Evolutionary conservation across 441 rosid species (phyloP).

Genomic region (Eruca vesicaria): DNA sequence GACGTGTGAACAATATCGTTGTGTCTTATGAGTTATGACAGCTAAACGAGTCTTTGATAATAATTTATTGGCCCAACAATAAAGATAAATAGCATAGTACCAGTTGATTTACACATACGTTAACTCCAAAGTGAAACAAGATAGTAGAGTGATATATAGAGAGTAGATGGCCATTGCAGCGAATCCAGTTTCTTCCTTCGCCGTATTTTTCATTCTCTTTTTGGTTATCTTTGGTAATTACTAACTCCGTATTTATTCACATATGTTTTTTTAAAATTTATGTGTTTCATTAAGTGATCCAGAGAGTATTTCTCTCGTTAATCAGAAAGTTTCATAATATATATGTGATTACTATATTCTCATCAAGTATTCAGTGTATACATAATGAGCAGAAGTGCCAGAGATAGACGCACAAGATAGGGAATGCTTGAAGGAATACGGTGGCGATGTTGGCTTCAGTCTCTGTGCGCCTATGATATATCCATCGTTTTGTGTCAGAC

Average conservation of each 20-base stretch:
- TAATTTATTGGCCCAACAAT: too few species aligned
- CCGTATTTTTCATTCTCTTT: neutral
- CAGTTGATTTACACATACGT: neutral
- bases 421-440: slow-evolving; percentile 22
- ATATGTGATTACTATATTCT: neutral
- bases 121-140: slow-evolving; percentile 3
- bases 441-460: slow-evolving; percentile 17
- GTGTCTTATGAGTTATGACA: too few species aligned
- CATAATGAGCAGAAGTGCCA: slow-evolving; percentile 1
- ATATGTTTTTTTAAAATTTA: neutral
- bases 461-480: slow-evolving; percentile 25
- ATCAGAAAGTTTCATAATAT: neutral
- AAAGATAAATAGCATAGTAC: neutral
- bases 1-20: too few species aligned
- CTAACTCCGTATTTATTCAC: neutral
- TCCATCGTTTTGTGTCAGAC: slow-evolving; percentile 9
- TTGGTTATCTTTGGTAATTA: slow-evolving; percentile 18
- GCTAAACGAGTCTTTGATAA: too few species aligned
- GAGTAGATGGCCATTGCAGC: neutral
- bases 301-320: neutral
- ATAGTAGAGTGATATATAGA: neutral
- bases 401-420: slow-evolving; percentile 22
- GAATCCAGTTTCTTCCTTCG: slow-evolving; percentile 2
- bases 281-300: neutral
- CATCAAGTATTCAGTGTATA: neutral